A percentile compares a stretch with the other conserved stretches of the same genome.
phyloP scores from a whole-genome alignment of 1,284 basidiomycete species.

The Tetrapyrgos nigripes region DNA sequence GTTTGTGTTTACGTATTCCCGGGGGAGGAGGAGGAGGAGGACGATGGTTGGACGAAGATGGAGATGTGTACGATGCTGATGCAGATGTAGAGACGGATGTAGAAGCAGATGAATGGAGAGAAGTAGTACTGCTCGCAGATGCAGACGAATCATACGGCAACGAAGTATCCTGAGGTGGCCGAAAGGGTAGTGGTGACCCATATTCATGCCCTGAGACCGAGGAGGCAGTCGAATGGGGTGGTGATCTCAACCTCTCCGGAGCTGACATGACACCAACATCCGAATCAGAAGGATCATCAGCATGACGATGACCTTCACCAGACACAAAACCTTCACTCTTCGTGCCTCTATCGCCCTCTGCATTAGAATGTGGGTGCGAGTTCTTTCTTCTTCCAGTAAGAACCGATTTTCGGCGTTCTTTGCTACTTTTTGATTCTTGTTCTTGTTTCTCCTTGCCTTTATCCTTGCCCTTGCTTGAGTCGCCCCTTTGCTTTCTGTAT shows the following conservation, averaged over 20 bases:
- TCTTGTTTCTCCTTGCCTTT: slow-evolving; percentile 1
- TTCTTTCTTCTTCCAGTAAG: background rate
- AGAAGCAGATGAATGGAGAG: background rate
- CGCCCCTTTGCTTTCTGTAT: background rate
- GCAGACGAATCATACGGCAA: slow-evolving; percentile 5
- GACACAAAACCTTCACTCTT: background rate
- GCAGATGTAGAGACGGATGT: background rate
- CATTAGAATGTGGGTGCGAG: background rate
- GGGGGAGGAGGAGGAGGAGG: background rate
- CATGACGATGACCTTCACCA: background rate
- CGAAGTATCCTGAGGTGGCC: background rate
- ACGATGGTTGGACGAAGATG: background rate
- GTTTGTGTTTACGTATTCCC: background rate
- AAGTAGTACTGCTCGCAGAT: background rate
- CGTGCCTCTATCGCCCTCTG: background rate
- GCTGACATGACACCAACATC: background rate
- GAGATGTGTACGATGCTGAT: background rate
- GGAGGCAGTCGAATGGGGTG: background rate
- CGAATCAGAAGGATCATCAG: background rate
- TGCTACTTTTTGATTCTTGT: slow-evolving; percentile 16
- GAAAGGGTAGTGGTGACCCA: background rate
- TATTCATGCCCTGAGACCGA: background rate
- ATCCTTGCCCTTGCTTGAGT: slow-evolving; percentile 5
- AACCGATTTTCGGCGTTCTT: slow-evolving; percentile 10
- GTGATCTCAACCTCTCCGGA: background rate